These are phyloP conservation scores for Grosmannia clavigera DNA, from an alignment of 2,329 filamentous ascomycete genomes.

Conservation along the genomic window DNA sequence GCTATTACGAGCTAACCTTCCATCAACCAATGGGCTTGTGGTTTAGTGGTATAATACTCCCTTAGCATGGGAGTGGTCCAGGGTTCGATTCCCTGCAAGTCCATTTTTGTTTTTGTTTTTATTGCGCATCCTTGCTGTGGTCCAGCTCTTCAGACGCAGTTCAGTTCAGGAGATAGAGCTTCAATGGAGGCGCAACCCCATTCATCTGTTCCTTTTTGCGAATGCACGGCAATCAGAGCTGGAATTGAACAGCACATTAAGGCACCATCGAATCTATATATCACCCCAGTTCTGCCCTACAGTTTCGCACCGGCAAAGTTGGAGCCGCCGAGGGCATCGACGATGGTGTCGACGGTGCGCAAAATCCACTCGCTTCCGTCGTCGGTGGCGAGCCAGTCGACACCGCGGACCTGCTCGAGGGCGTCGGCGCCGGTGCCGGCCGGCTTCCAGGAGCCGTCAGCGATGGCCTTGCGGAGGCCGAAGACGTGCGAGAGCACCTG, in stretches of 20 bases:
- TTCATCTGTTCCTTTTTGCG: no score
- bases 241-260: no score
- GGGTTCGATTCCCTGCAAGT: slow-evolving; percentile 7
- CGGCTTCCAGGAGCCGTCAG: slow-evolving; percentile 47
- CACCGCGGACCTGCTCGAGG: slow-evolving; percentile 32
- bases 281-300: neutral
- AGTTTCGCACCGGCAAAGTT: slow-evolving; percentile 11
- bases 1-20: no score
- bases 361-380: slow-evolving; percentile 54
- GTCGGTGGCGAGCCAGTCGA: slow-evolving; percentile 50
- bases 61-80: slow-evolving; percentile 5
- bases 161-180: no score
- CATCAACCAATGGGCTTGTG: slow-evolving; percentile 1
- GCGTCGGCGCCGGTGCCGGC: slow-evolving; percentile 14
- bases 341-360: slow-evolving; percentile 47
- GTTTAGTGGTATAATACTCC: slow-evolving; percentile 7
- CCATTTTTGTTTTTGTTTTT: neutral
- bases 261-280: neutral
- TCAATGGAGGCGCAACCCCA: no score
- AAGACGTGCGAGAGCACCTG: slow-evolving; percentile 75
- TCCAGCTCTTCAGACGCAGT: no score
- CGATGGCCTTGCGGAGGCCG: slow-evolving; percentile 62
- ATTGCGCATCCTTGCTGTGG: no score
- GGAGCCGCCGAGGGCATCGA: slow-evolving; percentile 25
- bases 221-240: no score